phyloP scores from a whole-genome alignment of 495 filamentous ascomycete species.

The Chaetomium fimeti region DNA sequence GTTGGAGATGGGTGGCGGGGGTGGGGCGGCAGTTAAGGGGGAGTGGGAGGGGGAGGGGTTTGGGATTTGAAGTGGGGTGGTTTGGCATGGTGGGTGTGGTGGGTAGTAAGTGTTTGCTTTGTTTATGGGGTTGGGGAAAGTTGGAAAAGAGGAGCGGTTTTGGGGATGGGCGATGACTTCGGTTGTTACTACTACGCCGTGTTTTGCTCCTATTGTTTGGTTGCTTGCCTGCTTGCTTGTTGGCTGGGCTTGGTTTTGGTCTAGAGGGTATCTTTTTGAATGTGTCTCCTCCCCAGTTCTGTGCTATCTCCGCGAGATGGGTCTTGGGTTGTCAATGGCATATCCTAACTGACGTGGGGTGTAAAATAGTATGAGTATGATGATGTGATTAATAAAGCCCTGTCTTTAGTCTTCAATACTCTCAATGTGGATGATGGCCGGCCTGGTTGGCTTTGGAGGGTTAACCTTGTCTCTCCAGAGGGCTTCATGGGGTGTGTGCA shows the following conservation, averaged over 20 bases:
- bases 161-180: background rate
- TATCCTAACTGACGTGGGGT: background rate
- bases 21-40: conserved; percentile 32
- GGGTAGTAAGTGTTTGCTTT: no score
- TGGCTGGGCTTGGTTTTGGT: conserved; percentile 3
- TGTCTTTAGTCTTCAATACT: background rate
- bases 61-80: background rate
- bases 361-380: conserved; percentile 10
- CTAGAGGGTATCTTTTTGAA: background rate
- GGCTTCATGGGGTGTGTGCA: no score
- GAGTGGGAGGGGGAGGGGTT: conserved; percentile 37
- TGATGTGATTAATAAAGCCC: background rate
- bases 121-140: background rate
- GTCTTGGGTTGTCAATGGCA: background rate
- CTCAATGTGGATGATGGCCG: background rate
- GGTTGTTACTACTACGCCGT: background rate
- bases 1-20: background rate
- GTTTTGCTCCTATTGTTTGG: background rate
- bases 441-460: background rate
- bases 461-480: background rate
- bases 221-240: background rate
- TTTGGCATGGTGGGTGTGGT: background rate
- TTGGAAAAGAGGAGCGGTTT: background rate
- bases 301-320: background rate
- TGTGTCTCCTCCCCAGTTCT: background rate